A percentile compares a stretch with the other conserved stretches of the same genome.
Conservation (phyloP, 371 early-diverging fungal genomes). For the Syncephalastrum contaminatum region DNA sequence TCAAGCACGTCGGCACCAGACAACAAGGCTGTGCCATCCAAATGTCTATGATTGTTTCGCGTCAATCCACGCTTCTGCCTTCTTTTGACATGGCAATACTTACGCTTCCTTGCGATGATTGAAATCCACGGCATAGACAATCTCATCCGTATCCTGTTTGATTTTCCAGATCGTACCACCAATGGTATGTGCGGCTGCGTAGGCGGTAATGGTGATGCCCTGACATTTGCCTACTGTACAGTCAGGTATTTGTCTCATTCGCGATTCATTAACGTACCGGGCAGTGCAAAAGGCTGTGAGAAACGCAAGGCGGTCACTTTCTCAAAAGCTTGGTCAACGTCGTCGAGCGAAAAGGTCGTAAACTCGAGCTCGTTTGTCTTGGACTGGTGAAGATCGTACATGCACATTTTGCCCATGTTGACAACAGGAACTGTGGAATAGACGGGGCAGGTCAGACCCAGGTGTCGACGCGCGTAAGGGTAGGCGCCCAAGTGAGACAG, state of each 20-base stretch:
- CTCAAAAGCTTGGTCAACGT: conserved; percentile 86
- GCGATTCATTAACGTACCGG: conserved; percentile 37
- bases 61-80: background rate
- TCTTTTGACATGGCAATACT: conserved; percentile 5
- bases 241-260: background rate
- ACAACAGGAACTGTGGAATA: conserved; percentile 94
- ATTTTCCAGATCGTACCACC: conserved; percentile 99
- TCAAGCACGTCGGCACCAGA: conserved; percentile 73
- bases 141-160: conserved; percentile 88
- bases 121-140: conserved; percentile 95
- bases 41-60: conserved; percentile 57
- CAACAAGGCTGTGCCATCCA: conserved; percentile 79
- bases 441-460: conserved; percentile 86
- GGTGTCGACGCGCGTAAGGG: conserved; percentile 75
- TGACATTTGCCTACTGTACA: conserved; percentile 65
- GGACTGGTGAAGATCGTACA: conserved; percentile 78
- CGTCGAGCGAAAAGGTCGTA: conserved; percentile 65
- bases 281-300: conserved; percentile 82
- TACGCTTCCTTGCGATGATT: conserved; percentile 95
- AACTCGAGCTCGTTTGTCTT: conserved; percentile 72
- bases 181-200: conserved; percentile 94
- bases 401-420: conserved; percentile 88
- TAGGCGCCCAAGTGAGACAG: conserved; percentile 89
- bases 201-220: conserved; percentile 90
- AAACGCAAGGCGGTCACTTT: conserved; percentile 84